These are phyloP conservation scores for Begonia peltatifolia DNA, from an alignment of 306 rosid genomes.

Conservation along the genomic window DNA sequence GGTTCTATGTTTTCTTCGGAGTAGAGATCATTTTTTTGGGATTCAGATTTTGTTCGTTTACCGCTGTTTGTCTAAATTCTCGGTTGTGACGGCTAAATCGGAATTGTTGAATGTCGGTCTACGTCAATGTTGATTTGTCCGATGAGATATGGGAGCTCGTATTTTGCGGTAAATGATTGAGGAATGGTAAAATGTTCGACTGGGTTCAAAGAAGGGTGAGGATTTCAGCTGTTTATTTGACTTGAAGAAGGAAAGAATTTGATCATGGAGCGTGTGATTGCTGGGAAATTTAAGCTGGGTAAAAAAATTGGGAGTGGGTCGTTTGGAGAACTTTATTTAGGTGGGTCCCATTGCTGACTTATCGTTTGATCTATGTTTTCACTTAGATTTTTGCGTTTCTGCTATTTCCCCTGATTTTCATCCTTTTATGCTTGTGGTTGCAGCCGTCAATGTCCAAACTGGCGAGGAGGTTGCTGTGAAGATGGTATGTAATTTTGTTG, in stretches of 20 bases:
- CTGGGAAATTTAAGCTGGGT: constrained; percentile 83
- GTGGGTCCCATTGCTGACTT: constrained; percentile 12
- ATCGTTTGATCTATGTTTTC: not conserved
- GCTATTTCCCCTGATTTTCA: not conserved
- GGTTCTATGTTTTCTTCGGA: not conserved
- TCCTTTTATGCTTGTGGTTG: constrained; percentile 6
- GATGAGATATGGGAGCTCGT: not conserved
- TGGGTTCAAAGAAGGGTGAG: constrained; percentile 6
- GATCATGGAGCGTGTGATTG: constrained; percentile 90
- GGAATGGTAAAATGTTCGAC: too few species aligned
- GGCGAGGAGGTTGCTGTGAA: constrained; percentile 99
- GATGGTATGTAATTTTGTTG: constrained; percentile 55
- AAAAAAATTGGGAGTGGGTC: constrained; percentile 99
- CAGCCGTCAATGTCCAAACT: constrained; percentile 81
- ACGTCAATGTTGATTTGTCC: not conserved
- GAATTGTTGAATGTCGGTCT: not conserved
- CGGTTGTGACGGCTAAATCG: not conserved
- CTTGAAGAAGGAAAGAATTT: constrained; percentile 23
- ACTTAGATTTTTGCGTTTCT: constrained; percentile 1
- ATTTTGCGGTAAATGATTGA: not conserved
- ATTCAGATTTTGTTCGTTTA: not conserved
- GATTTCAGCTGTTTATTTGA: constrained; percentile 18
- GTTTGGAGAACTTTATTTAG: constrained; percentile 95
- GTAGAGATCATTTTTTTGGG: not conserved
- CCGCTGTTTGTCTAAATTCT: too few species aligned